These are phyloP conservation scores for Madurella fahalii DNA, from an alignment of 2,329 filamentous ascomycete genomes.

Conservation along the genomic window DNA sequence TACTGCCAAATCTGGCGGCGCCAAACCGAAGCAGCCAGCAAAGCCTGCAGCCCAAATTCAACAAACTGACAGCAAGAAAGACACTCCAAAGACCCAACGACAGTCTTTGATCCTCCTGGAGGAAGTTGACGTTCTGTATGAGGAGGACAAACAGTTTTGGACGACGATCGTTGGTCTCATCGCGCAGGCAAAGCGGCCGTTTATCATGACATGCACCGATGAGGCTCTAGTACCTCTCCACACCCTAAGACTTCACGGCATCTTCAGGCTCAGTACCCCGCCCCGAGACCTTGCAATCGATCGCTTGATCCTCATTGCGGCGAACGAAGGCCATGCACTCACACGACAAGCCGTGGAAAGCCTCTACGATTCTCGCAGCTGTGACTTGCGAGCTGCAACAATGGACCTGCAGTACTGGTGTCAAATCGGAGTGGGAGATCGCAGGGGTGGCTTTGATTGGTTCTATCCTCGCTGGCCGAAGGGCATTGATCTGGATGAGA, in stretches of 20 bases:
- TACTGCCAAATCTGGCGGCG: conserved; percentile 28
- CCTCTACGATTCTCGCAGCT: conserved; percentile 64
- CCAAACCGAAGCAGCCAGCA: conserved; percentile 25
- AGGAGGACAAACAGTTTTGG: conserved; percentile 97
- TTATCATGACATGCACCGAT: conserved; percentile 93
- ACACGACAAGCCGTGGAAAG: conserved; percentile 60
- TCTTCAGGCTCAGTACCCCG: conserved; percentile 70
- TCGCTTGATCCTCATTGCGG: conserved; percentile 75
- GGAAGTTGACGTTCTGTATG: conserved; percentile 89
- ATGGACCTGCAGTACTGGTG: conserved; percentile 94
- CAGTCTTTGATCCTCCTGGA: conserved; percentile 93
- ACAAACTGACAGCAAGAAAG: conserved; percentile 29
- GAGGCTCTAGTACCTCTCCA: conserved; percentile 75
- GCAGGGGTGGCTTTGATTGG: conserved; percentile 87
- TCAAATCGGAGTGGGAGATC: conserved; percentile 87
- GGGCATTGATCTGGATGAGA: conserved; percentile 63
- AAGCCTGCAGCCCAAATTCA: conserved; percentile 28
- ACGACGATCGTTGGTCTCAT: conserved; percentile 73
- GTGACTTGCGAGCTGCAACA: conserved; percentile 76
- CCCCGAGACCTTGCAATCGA: conserved; percentile 67
- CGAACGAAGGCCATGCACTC: conserved; percentile 82
- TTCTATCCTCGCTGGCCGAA: conserved; percentile 74
- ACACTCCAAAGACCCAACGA: conserved; percentile 60
- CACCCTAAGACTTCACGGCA: conserved; percentile 74
- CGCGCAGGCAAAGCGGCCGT: conserved; percentile 79